Evolutionary conservation across 257 asterid species (phyloP).

Genomic region (Penstemon eatonii): DNA sequence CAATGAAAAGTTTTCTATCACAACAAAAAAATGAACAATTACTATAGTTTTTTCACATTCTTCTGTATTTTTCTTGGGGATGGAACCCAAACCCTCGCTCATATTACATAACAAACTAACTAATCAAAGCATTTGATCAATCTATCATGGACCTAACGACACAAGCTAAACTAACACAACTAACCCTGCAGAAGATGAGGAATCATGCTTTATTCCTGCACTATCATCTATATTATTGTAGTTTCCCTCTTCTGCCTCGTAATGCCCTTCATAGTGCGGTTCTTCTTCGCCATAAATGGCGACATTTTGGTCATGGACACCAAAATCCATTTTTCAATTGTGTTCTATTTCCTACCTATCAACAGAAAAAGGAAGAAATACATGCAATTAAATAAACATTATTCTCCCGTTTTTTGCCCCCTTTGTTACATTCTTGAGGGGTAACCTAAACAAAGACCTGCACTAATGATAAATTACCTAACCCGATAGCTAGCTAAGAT

Average conservation of each 20-base stretch:
- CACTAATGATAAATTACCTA: slow-evolving; percentile 38
- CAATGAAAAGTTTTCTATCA: slow-evolving; percentile 97
- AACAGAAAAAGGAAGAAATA: slow-evolving; percentile 24
- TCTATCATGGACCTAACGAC: slow-evolving; percentile 49
- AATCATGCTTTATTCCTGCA: slow-evolving; percentile 86
- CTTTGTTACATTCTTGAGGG: slow-evolving; percentile 36
- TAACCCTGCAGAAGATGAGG: slow-evolving; percentile 98
- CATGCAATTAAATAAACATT: slow-evolving; percentile 59
- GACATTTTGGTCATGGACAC: slow-evolving; percentile 68
- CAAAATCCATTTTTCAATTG: slow-evolving; percentile 68
- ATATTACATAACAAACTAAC: slow-evolving; percentile 38
- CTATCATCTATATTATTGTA: slow-evolving; percentile 79
- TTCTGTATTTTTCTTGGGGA: slow-evolving; percentile 42
- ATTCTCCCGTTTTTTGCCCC: slow-evolving; percentile 39
- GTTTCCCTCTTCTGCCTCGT: slow-evolving; percentile 63
- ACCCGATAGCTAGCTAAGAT: slow-evolving; percentile 47
- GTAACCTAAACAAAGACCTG: slow-evolving; percentile 42
- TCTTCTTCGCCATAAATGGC: slow-evolving; percentile 70
- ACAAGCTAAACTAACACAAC: slow-evolving; percentile 78
- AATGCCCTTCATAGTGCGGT: slow-evolving; percentile 65
- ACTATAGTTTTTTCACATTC: slow-evolving; percentile 53
- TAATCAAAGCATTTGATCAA: slow-evolving; percentile 39
- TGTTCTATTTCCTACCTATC: slow-evolving; percentile 58
- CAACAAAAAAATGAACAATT: slow-evolving; percentile 79
- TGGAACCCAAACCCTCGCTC: slow-evolving; percentile 49